These are phyloP conservation scores for Fusarium marasasianum DNA, from an alignment of 2,329 filamentous ascomycete genomes.

Conservation along the genomic window DNA sequence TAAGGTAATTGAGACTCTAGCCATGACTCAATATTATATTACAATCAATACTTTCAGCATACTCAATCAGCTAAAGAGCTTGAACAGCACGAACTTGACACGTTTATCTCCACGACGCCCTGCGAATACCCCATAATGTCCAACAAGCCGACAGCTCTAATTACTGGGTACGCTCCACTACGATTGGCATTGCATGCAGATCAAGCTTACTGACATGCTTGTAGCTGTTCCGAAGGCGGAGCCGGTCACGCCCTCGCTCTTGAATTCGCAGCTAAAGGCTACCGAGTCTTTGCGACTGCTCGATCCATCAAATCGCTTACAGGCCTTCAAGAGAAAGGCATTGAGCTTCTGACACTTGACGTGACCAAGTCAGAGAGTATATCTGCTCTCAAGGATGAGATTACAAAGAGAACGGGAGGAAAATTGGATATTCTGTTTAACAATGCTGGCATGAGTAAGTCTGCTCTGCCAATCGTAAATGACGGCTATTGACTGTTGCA, in stretches of 20 bases:
- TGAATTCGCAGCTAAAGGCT: conserved; percentile 2
- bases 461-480: too few species aligned
- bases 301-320: neutral
- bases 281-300: conserved; percentile 14
- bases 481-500: neutral
- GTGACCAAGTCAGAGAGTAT: conserved; percentile 2
- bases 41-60: neutral
- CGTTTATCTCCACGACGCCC: too few species aligned
- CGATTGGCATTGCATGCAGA: neutral
- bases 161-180: neutral
- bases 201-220: fast-evolving
- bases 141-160: neutral
- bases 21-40: neutral
- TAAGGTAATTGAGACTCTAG: neutral
- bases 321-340: conserved; percentile 2
- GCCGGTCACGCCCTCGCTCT: conserved; percentile 7
- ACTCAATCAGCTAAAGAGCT: fast-evolving
- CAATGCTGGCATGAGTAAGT: conserved; percentile 10
- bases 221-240: conserved; percentile 6
- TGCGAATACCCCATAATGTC: neutral
- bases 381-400: neutral
- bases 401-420: neutral
- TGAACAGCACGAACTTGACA: too few species aligned
- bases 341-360: conserved; percentile 6
- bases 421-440: conserved; percentile 9